Evolutionary conservation across 768 basidiomycete genomes (phyloP).

Genomic region (Auriscalpium orientale): DNA sequence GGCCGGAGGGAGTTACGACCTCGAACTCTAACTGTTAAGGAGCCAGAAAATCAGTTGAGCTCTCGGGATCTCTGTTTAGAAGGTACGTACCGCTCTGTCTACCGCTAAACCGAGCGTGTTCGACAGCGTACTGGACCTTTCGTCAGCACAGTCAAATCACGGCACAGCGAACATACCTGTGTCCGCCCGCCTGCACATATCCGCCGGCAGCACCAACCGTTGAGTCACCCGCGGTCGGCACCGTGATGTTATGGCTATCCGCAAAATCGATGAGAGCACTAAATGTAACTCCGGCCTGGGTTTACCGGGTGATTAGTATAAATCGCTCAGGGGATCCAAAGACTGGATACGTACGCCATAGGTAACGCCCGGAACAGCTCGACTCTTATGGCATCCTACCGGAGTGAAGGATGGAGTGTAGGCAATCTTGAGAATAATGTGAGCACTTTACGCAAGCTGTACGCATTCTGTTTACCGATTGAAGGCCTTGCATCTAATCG

Average conservation of each 20-base stretch:
- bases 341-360: constrained; percentile 18
- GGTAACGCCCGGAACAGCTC: constrained; percentile 20
- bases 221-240: constrained; percentile 27
- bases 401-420: constrained; percentile 12
- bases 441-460: neutral
- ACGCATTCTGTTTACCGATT: constrained; percentile 4
- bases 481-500: constrained; percentile 11
- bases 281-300: constrained; percentile 25
- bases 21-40: constrained; percentile 34
- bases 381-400: constrained; percentile 15
- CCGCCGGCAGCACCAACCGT: constrained; percentile 33
- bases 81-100: constrained; percentile 22
- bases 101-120: constrained; percentile 24
- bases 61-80: neutral
- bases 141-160: constrained; percentile 16
- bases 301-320: neutral
- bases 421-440: constrained; percentile 6
- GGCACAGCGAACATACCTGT: neutral
- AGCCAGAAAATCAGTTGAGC: neutral
- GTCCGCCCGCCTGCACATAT: constrained; percentile 21
- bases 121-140: constrained; percentile 24
- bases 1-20: constrained; percentile 47
- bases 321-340: neutral
- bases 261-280: constrained; percentile 28
- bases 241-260: constrained; percentile 28